phyloP scores from a whole-genome alignment of 1,284 basidiomycete species.

The Rhodotorula sp. region DNA sequence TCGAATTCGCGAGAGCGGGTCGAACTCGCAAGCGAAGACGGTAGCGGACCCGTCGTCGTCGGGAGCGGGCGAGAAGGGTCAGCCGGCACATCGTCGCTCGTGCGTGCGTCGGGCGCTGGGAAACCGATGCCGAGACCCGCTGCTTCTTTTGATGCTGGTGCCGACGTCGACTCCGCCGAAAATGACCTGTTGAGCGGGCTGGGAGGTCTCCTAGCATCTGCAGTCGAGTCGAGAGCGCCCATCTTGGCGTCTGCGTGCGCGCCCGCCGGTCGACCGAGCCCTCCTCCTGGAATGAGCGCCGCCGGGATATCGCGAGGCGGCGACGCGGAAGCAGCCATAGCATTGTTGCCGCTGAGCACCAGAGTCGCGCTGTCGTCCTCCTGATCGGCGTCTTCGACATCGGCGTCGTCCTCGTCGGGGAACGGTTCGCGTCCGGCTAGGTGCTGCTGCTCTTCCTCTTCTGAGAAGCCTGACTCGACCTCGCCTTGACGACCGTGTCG shows the following conservation, averaged over 20 bases:
- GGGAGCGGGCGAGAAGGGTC: conserved; percentile 3
- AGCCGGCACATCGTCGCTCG: not conserved
- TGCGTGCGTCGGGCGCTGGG: not conserved
- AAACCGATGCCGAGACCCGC: too few relatives aligned
- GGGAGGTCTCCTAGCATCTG: not conserved
- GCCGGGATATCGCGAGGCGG: not conserved
- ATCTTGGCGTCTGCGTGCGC: not conserved
- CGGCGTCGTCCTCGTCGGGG: not conserved
- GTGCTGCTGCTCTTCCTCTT: too few relatives aligned
- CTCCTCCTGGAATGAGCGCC: not conserved
- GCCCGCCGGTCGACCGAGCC: not conserved
- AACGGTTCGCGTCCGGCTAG: not conserved
- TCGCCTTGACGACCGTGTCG: too few relatives aligned
- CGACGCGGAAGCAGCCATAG: not conserved
- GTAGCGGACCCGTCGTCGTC: too few relatives aligned
- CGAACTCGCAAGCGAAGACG: not conserved
- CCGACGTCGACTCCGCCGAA: too few relatives aligned
- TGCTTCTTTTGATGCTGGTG: too few relatives aligned
- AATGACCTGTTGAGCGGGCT: too few relatives aligned
- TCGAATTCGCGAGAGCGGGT: conserved; percentile 15
- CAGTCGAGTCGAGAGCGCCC: not conserved
- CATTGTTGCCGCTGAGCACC: not conserved
- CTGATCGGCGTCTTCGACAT: not conserved
- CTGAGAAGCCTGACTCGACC: too few relatives aligned
- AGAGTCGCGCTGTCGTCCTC: not conserved